These are phyloP conservation scores for Calophaca sinica DNA, from an alignment of 306 rosid genomes.

Conservation along the genomic window DNA sequence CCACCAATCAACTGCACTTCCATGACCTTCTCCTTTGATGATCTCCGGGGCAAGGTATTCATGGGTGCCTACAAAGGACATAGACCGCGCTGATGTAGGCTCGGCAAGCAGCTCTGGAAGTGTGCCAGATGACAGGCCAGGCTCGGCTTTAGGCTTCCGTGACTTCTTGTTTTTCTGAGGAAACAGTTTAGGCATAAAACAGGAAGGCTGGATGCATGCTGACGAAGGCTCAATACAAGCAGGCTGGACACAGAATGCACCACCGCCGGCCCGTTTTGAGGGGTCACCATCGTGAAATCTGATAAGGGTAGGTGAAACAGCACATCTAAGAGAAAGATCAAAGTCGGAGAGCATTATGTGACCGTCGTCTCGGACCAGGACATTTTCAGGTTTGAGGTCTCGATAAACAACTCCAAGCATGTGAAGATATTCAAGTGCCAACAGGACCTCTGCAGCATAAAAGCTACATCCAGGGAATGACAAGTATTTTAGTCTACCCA, in stretches of 20 bases:
- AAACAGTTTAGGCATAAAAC: constrained; percentile 54
- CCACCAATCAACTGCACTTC: constrained; percentile 75
- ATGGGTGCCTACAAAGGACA: constrained; percentile 67
- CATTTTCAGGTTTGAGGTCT: constrained; percentile 61
- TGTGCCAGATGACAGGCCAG: constrained; percentile 43
- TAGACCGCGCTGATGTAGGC: constrained; percentile 59
- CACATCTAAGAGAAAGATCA: constrained; percentile 56
- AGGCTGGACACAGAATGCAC: constrained; percentile 59
- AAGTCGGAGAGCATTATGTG: constrained; percentile 66
- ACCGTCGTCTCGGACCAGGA: constrained; percentile 64
- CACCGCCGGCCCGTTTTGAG: constrained; percentile 48
- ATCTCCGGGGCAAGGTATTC: constrained; percentile 69
- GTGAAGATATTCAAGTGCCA: constrained; percentile 68
- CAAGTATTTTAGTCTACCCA: constrained; percentile 20
- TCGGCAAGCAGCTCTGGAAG: constrained; percentile 67
- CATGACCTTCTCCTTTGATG: constrained; percentile 66
- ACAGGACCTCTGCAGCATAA: constrained; percentile 65
- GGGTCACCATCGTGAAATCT: constrained; percentile 46
- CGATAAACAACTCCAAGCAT: constrained; percentile 67
- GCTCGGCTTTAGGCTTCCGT: constrained; percentile 48
- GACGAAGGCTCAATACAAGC: constrained; percentile 57
- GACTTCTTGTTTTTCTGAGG: constrained; percentile 52
- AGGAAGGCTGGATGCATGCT: constrained; percentile 63
- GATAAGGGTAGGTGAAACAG: constrained; percentile 53
- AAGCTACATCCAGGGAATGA: constrained; percentile 44